Evolutionary conservation across 345 rosid species (phyloP), one percentile per base, ranked within the genome.

Genomic region (Isatis tinctoria): DNA sequence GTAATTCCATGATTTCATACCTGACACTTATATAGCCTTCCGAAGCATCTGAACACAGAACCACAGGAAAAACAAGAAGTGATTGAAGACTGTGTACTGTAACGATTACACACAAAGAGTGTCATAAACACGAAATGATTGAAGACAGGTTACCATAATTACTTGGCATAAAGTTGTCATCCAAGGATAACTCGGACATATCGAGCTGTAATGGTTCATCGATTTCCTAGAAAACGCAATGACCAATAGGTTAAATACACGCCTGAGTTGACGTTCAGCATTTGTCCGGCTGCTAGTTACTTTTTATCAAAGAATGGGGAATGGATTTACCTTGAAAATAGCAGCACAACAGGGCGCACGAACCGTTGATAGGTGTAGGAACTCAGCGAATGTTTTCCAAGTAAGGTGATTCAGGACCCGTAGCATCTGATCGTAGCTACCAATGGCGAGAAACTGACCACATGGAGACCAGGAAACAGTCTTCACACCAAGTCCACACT

Each of bases 301-400:
- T 2, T 36, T 24, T 4, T 3, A 37, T 48, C 4, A 20, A 52
- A 8, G 57, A 56, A 10, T 37, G 28, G 56, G 65, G 58, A 77
- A 14, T 37, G 16, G 11, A 11, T 62, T 53, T 67, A 89, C 99
- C 92, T 86, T 95, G 73, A 95, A 92, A 65, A 92, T 85, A 74
- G 97, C 88, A 75, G 97, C 98, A 79, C 65, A 82, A 72, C 97
- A 95, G 72, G 98, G 98, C 17, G 85, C 85, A 41, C 94, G 96
- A 52, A 95, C 92, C 13, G 84, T 85, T 56, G 97, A 88, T 58
- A 90, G 78, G 79, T 95, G 99, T 83, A 83, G 80, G 69, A 95
- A 92, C 79, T 95, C 99, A n/a, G 97, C 97, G 74, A 95, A 92
- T 11, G 92, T 90, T 81, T 92, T 95, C 99, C 98, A 90, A 8